Base-by-base conservation (phyloP, 345 rosid genomes). In the Luvunga scandens region DNA sequence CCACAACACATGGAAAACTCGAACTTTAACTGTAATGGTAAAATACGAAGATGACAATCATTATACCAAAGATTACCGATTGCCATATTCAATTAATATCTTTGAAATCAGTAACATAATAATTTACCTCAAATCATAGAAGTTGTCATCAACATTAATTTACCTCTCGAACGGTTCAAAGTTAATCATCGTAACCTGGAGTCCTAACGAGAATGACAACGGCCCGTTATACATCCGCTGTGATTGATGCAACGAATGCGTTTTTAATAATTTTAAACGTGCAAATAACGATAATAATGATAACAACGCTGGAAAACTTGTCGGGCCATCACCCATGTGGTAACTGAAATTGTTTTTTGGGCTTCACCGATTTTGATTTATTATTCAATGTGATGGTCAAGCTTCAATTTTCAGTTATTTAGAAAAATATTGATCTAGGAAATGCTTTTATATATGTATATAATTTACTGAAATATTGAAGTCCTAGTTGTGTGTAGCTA, bases 271-370 rank as follows among this genome's bases (percentile, higher is more conserved):
- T 7, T 38, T 2, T 38, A 7, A 34, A 34, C 36, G 5, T 1
- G 42, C 42, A 38, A 38, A 38, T 38, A 8, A 38, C 7, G 8
- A 38, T 38, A 38, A 36, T 36, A 9, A 9, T 42, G 2, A 45
- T 12, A 12, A 45, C 50, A 13, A 45, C 50, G 50, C 50, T 45
- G 50, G 13, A 45, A 45, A 42, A 75, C 45, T 22, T 42, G 60
- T 75, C 34, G 70, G 77, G 77, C 45, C 62, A 62, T 75, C 42
- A 34, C 25, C 72, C 79, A 66, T 66, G 66, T 55, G 79, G 38
- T 55, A 28, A n/a, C 53, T 55, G 72, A 53, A 76, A 34, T 31
- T 50, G 36, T 48, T 42, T 27, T 24, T 16, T 3, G 30, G 14
- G 6, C 6, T 31, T 76, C 50, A 22, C 18, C 66, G 30, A 50